phyloP scores from a whole-genome alignment of 2,329 filamentous ascomycete species.

The Colletotrichum paranaense region DNA sequence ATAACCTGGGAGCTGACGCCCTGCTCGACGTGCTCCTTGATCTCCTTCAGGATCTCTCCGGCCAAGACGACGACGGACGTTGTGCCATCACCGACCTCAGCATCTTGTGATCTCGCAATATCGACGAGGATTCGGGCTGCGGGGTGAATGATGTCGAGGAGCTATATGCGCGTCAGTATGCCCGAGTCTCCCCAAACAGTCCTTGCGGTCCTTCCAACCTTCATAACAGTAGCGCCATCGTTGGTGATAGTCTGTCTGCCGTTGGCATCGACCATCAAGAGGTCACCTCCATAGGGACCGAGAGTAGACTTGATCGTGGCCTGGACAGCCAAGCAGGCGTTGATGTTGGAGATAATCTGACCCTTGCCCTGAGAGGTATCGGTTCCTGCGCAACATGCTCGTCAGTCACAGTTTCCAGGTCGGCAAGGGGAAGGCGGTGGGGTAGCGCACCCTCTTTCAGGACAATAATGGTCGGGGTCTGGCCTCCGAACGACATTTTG shows the following conservation, averaged over 20 bases:
- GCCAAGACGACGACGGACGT: slow-evolving; percentile 97
- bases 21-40: slow-evolving; percentile 95
- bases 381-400: slow-evolving; percentile 73
- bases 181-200: not conserved
- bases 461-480: slow-evolving; percentile 98
- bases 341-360: slow-evolving; percentile 98
- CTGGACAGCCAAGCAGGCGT: slow-evolving; percentile 96
- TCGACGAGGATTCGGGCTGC: slow-evolving; percentile 97
- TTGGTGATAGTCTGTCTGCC: slow-evolving; percentile 98
- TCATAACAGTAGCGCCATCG: slow-evolving; percentile 99
- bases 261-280: slow-evolving; percentile 95
- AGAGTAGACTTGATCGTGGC: slow-evolving; percentile 95
- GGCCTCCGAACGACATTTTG: slow-evolving; percentile 94
- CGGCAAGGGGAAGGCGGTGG: slow-evolving; percentile 48
- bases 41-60: slow-evolving; percentile 97
- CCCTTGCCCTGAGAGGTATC: slow-evolving; percentile 97
- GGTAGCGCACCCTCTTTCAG: slow-evolving; percentile 87
- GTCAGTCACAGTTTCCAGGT: slow-evolving; percentile 36
- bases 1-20: slow-evolving; percentile 98
- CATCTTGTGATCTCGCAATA: slow-evolving; percentile 98
- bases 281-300: slow-evolving; percentile 95
- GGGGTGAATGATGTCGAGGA: slow-evolving; percentile 98
- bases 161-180: slow-evolving; percentile 58
- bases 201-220: slow-evolving; percentile 66
- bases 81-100: slow-evolving; percentile 97